These are phyloP conservation scores for Saksenaea oblongispora DNA, from an alignment of 371 early-diverging fungal species.

Conservation along the genomic window DNA sequence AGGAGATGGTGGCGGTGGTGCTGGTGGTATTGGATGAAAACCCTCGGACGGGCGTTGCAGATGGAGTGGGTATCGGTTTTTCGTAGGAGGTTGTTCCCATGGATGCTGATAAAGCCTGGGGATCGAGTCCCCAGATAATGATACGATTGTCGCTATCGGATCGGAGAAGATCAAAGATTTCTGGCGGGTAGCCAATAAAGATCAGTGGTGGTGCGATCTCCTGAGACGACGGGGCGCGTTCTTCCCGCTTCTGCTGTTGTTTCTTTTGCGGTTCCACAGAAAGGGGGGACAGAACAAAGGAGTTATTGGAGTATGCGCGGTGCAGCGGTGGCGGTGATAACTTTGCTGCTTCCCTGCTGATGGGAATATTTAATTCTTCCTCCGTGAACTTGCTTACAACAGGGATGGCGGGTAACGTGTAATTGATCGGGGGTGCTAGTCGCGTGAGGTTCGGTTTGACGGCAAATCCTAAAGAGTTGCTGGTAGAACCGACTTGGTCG, in stretches of 20 bases:
- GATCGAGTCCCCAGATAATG: constrained; percentile 52
- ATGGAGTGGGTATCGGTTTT: constrained; percentile 7
- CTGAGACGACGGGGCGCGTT: background rate
- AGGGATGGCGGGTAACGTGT: constrained; percentile 36
- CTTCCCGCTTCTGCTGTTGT: background rate
- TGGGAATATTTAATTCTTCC: constrained; percentile 22
- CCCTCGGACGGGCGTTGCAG: constrained; percentile 3
- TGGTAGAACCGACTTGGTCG: constrained; percentile 8
- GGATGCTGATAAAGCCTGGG: constrained; percentile 7
- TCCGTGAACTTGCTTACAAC: constrained; percentile 41
- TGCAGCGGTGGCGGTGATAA: constrained; percentile 11
- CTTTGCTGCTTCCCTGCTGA: constrained; percentile 17
- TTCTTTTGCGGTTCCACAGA: background rate
- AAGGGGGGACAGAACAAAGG: constrained; percentile 13
- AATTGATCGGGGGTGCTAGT: background rate
- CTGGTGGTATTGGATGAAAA: constrained; percentile 19
- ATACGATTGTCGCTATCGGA: constrained; percentile 54
- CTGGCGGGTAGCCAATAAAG: constrained; percentile 47
- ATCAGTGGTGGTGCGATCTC: constrained; percentile 32
- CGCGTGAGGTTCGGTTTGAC: background rate
- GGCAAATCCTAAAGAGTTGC: background rate
- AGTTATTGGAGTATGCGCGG: background rate
- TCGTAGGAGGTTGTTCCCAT: background rate
- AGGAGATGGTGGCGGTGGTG: constrained; percentile 4
- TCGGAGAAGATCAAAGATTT: constrained; percentile 52